Base-by-base conservation (phyloP, 495 filamentous ascomycete species). In the Bathelium albidoporum region DNA sequence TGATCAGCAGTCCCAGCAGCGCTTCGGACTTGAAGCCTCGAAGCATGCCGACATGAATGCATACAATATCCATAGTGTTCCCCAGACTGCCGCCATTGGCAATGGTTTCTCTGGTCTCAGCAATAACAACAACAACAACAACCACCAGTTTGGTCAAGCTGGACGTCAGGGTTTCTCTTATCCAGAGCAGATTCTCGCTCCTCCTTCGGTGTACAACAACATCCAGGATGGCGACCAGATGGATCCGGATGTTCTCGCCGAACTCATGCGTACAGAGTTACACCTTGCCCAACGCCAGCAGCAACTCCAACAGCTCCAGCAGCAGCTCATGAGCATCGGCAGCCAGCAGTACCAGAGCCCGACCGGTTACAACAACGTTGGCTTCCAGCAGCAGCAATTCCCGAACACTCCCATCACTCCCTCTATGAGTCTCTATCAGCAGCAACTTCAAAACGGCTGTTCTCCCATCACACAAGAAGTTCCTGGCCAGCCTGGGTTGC, bases 281-380 rank as follows among this genome's bases (percentile, higher is more conserved):
- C 91, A 92, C 65, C 79, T 97, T 39, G 88, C 89, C 29, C 88
- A 93, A 62, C 89, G 95, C 73, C 90, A 95, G 74, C 89, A 94
- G 75, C 86, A 87, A 58, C 80, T 96, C 59, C 85, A 87, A 73
- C 83, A 86, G 70, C 55, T 87, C 7, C 82, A 85, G 69, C 79
- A 81, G 26, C 62, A 64, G 20, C 72, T 62, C 49, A 34, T 70
- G 34, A 68, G 60, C 16, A 26, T 53, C 32, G 58, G 83, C 45
- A 82, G 83, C 41, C 81, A 92, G 76, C 89, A 93, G 73, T 90
- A 91, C 74, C 88, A 91, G 69, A 82, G 80, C 58, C 73, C 95
- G 72, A 90, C 76, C 68, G 68, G 93, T 61, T 80, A 74, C 61
- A 69, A 58, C 59, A 65, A 69, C 59, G 68, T 62, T 62, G 80